Percentiles rank a stretch among this genome's conserved stretches.
Evolutionary conservation across 2,329 filamentous ascomycete genomes (phyloP).

Genomic region (Aspergillus luchuensis): DNA sequence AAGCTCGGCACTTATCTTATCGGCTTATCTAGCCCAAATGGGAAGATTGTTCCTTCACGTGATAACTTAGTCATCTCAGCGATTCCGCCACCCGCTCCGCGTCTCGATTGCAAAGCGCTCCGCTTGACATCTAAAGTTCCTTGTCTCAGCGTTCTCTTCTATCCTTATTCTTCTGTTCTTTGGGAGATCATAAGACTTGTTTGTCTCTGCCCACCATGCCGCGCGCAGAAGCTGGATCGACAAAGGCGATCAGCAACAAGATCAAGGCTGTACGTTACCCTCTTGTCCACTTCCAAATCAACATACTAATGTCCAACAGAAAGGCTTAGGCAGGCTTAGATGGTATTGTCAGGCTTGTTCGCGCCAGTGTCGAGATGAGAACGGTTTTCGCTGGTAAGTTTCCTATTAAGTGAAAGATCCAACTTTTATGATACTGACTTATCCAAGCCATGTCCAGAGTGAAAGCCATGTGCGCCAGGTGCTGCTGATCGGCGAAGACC

Average conservation of each 20-base stretch:
- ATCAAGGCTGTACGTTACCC: slow-evolving; percentile 73
- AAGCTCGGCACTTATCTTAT: neutral
- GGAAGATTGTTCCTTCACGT: neutral
- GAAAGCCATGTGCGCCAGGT: slow-evolving; percentile 91
- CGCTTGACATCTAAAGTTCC: neutral
- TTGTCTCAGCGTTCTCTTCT: neutral
- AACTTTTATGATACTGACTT: neutral
- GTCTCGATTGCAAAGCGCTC: neutral
- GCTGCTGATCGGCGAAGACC: slow-evolving; percentile 81
- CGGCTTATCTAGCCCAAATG: neutral
- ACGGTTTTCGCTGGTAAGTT: slow-evolving; percentile 72
- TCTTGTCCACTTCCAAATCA: neutral
- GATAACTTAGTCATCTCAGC: neutral
- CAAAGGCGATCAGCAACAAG: slow-evolving; percentile 88
- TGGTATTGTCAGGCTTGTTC: slow-evolving; percentile 91
- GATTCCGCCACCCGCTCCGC: neutral
- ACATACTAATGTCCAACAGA: slow-evolving; percentile 26
- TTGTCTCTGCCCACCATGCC: slow-evolving; percentile 64
- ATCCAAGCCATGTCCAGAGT: slow-evolving; percentile 69
- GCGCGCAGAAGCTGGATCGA: slow-evolving; percentile 86
- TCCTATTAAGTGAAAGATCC: too few species aligned
- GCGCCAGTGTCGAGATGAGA: slow-evolving; percentile 77
- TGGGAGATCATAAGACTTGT: neutral
- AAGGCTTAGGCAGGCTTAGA: slow-evolving; percentile 70
- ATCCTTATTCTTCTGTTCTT: too few species aligned